Evolutionary conservation across 2,329 filamentous ascomycete genomes (phyloP), one percentile per base, ranked within the genome.

Genomic region (Cladosporium halotolerans): DNA sequence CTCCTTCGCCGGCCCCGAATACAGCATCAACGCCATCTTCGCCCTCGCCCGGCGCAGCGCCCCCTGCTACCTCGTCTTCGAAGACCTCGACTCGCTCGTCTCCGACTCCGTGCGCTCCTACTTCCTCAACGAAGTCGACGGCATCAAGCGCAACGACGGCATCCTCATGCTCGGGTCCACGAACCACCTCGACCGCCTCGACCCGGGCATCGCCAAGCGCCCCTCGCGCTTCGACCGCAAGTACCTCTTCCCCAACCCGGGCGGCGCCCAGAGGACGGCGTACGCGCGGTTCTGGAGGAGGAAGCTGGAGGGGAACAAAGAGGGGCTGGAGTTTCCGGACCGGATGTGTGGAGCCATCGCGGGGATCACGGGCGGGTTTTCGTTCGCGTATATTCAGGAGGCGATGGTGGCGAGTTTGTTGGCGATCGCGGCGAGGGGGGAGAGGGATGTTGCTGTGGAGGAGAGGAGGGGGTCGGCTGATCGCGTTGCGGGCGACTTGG

Each of bases 111-210:
- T 84, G 11, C 75, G 84, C 28, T 82, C 78, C 49, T 88, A 86
- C 71, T 88, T 88, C 69, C 73, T 88, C 45, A 88, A 88, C 63
- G 83, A 88, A 66, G 80, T 88, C 3, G 85, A 88, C 57, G 85
- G 85, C 0, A 77, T 88, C 9, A 79, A 81, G 60, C 78, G 75
- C 57, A 88, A 88, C 58, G 81, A 88, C 58, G 85, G 85, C 9
- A 86, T 88, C 52, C 77, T 87, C 57, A 86, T 88, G 74, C 75
- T 70, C 7, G 67, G 66, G 16, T 65, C 62, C 2, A 70, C 67
- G 0, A 70, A 70, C 55, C 73, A 77, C 58, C 73, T 88, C 4
- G 83, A 88, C 34, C 75, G 77, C 1, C 70, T 88, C 4, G 84
- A 88, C 58, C 83, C 84, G 0, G 84, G 83, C 16, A 84, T 70